These are phyloP conservation scores for Verbascum thapsus DNA, from an alignment of 257 asterid species.

Conservation along the genomic window DNA sequence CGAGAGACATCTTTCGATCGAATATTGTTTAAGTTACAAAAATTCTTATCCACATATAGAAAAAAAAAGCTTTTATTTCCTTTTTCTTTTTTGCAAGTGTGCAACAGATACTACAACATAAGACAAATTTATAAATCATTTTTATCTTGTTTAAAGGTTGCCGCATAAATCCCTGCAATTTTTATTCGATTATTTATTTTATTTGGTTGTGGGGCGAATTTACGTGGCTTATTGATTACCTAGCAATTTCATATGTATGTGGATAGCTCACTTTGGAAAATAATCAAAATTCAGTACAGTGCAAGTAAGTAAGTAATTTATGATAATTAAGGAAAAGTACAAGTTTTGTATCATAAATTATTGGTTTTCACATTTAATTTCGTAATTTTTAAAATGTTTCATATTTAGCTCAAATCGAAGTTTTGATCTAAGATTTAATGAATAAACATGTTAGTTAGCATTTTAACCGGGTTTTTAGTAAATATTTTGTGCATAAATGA, in stretches of 20 bases:
- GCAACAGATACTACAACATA: conserved; percentile 1
- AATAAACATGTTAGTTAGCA: too few species aligned
- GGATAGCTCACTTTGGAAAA: background rate
- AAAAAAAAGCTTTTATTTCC: too few species aligned
- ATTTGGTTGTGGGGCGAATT: background rate
- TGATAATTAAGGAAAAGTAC: too few species aligned
- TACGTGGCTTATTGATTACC: conserved; percentile 28
- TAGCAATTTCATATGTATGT: background rate
- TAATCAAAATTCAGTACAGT: background rate
- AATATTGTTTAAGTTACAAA: background rate
- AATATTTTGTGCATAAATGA: too few species aligned
- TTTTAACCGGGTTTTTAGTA: too few species aligned
- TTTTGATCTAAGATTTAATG: too few species aligned
- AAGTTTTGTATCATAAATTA: too few species aligned
- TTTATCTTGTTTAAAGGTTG: conserved; percentile 21
- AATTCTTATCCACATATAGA: conserved; percentile 12
- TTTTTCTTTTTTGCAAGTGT: background rate
- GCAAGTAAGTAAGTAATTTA: too few species aligned
- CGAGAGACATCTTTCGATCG: conserved; percentile 1
- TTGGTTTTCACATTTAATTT: too few species aligned
- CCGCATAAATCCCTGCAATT: conserved; percentile 10
- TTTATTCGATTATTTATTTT: background rate
- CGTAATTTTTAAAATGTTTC: too few species aligned
- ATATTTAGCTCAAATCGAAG: too few species aligned
- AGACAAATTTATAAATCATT: conserved; percentile 31